phyloP scores from a whole-genome alignment of 164 flowering plant species.

The Magnolia changhungtana region DNA sequence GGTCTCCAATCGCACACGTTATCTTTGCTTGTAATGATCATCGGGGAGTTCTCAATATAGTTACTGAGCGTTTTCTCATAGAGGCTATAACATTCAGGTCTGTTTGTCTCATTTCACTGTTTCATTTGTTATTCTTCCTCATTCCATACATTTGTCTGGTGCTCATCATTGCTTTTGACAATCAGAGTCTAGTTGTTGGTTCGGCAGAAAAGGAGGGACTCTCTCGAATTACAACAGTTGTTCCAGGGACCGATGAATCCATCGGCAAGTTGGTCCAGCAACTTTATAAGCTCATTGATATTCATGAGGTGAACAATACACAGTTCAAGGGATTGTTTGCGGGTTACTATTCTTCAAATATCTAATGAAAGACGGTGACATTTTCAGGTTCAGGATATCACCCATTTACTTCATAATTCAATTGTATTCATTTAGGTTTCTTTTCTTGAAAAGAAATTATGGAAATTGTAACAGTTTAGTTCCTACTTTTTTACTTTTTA shows the following conservation, averaged over 20 bases:
- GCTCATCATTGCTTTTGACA: not conserved
- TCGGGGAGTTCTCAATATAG: constrained; percentile 92
- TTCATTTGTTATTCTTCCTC: constrained; percentile 7
- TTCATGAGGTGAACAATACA: constrained; percentile 62
- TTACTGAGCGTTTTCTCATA: constrained; percentile 91
- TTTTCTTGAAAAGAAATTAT: too few relatives aligned
- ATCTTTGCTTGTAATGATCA: constrained; percentile 76
- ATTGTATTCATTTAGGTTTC: too few relatives aligned
- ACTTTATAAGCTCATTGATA: constrained; percentile 72
- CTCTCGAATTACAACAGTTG: constrained; percentile 95
- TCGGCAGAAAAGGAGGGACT: constrained; percentile 80
- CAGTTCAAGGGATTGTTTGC: not conserved
- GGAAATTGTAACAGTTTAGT: too few relatives aligned
- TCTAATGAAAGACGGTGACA: constrained; percentile 12
- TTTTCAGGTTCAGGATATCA: constrained; percentile 76
- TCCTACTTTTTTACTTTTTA: too few relatives aligned
- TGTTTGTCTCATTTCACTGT: constrained; percentile 1
- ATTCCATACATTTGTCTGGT: constrained; percentile 1
- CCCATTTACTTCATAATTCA: too few relatives aligned
- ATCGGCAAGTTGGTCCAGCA: constrained; percentile 87
- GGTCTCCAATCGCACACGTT: constrained; percentile 95
- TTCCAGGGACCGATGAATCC: constrained; percentile 93
- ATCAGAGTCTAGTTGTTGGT: constrained; percentile 95
- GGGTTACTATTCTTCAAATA: not conserved
- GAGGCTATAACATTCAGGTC: constrained; percentile 97